A percentile compares a stretch with the other conserved stretches of the same genome.
phyloP scores from a whole-genome alignment of 768 basidiomycete genomes.

The Hypsizygus marmoreus region DNA sequence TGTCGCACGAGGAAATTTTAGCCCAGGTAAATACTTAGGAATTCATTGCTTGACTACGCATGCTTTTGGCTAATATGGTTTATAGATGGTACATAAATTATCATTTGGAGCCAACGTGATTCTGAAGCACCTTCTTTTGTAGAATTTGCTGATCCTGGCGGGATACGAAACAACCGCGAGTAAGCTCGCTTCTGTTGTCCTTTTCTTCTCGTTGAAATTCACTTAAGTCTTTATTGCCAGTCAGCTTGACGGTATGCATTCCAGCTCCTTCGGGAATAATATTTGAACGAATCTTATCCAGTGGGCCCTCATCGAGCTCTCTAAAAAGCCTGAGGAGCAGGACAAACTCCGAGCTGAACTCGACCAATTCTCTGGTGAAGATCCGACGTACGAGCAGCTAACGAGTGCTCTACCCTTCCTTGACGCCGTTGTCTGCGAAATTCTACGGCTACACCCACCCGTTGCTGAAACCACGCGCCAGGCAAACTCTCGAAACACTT shows the following conservation, averaged over 20 bases:
- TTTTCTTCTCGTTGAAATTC: background rate
- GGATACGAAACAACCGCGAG: constrained; percentile 24
- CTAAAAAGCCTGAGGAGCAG: constrained; percentile 31
- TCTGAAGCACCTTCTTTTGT: background rate
- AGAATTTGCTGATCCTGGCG: constrained; percentile 21
- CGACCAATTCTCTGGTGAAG: constrained; percentile 3
- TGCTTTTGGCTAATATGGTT: background rate
- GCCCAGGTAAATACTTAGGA: constrained; percentile 31
- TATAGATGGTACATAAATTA: constrained; percentile 20
- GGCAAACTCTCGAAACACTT: background rate
- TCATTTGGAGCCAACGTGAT: background rate
- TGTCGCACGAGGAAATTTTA: constrained; percentile 43
- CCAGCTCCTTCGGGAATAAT: background rate
- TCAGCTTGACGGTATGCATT: constrained; percentile 1
- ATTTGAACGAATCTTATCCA: too few relatives aligned
- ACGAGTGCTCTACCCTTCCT: constrained; percentile 15
- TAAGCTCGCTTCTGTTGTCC: too few relatives aligned
- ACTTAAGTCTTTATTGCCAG: background rate
- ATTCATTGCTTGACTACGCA: background rate
- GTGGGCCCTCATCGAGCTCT: constrained; percentile 41
- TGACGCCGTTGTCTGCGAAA: constrained; percentile 40
- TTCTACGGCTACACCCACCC: constrained; percentile 42
- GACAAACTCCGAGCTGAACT: constrained; percentile 33
- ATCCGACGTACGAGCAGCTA: constrained; percentile 15
- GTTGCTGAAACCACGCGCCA: constrained; percentile 19